Conservation (phyloP, 1,139 yeast genomes). For the Suhomyces guaymorum region DNA sequence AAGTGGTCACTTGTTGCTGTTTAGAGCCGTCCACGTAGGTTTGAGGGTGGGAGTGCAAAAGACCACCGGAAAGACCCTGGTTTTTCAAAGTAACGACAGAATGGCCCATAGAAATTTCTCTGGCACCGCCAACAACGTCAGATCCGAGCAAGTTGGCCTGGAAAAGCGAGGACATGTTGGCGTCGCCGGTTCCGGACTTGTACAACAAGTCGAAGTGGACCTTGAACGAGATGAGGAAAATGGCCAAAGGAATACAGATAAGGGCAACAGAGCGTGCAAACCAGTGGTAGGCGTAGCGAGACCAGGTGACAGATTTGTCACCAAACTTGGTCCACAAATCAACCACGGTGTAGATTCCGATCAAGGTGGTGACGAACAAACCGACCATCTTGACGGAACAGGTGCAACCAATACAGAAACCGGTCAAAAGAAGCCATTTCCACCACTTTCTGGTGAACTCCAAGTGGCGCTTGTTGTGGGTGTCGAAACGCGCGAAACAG, state of each 20-base stretch:
- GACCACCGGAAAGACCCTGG: slow-evolving; percentile 90
- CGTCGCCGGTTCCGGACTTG: slow-evolving; percentile 90
- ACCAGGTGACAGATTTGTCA: slow-evolving; percentile 53
- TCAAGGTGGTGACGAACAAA: slow-evolving; percentile 68
- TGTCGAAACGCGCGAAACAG: slow-evolving; percentile 78
- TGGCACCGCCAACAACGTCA: slow-evolving; percentile 80
- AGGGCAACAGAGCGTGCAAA: slow-evolving; percentile 59
- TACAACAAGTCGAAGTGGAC: slow-evolving; percentile 72
- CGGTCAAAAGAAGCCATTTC: slow-evolving; percentile 85
- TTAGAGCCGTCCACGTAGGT: slow-evolving; percentile 91
- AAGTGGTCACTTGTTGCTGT: slow-evolving; percentile 96
- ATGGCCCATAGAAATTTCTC: slow-evolving; percentile 79
- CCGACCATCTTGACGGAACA: slow-evolving; percentile 90
- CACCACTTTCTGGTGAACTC: slow-evolving; percentile 84
- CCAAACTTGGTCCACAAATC: slow-evolving; percentile 73
- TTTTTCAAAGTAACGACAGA: slow-evolving; percentile 80
- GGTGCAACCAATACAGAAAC: slow-evolving; percentile 71
- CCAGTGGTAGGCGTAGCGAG: slow-evolving; percentile 62
- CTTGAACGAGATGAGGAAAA: slow-evolving; percentile 67
- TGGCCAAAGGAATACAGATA: slow-evolving; percentile 60
- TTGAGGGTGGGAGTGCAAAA: slow-evolving; percentile 93
- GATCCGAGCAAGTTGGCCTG: slow-evolving; percentile 90
- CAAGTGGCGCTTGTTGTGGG: slow-evolving; percentile 54
- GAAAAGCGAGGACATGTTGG: slow-evolving; percentile 94
- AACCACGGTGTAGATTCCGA: slow-evolving; percentile 73